Conservation (phyloP, 208 protist species). For the Jaenimonas drosophilae region DNA sequence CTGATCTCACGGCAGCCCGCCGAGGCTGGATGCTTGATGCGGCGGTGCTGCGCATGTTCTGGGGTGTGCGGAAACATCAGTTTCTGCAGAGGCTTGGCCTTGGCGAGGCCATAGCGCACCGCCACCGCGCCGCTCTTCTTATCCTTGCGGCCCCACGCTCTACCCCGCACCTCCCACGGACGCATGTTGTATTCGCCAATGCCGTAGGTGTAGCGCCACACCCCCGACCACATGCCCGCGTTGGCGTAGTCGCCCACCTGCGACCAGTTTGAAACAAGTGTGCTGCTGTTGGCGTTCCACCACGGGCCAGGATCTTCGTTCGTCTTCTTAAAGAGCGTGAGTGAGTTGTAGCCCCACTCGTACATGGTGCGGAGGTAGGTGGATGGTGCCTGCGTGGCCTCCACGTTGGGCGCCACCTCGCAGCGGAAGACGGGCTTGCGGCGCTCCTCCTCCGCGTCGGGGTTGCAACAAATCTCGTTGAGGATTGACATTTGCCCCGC, state of each 20-base stretch:
- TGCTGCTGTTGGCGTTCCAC: slow-evolving; percentile 86
- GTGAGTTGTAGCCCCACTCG: slow-evolving; percentile 79
- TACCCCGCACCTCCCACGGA: slow-evolving; percentile 58
- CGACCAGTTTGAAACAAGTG: slow-evolving; percentile 73
- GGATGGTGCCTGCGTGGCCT: neutral
- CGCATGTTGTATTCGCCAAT: slow-evolving; percentile 82
- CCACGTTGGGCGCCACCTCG: slow-evolving; percentile 36
- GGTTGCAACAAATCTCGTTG: slow-evolving; percentile 82
- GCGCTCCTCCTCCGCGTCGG: slow-evolving; percentile 76
- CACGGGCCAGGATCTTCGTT: slow-evolving; percentile 85
- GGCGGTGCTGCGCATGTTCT: slow-evolving; percentile 77
- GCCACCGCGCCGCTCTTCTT: slow-evolving; percentile 40
- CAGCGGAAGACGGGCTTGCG: slow-evolving; percentile 68
- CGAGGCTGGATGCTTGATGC: slow-evolving; percentile 58
- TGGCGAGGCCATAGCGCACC: slow-evolving; percentile 32
- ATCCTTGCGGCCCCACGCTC: slow-evolving; percentile 61
- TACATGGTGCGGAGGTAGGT: slow-evolving; percentile 69
- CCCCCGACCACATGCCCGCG: slow-evolving; percentile 83
- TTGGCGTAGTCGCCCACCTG: slow-evolving; percentile 86
- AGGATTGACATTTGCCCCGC: slow-evolving; percentile 79
- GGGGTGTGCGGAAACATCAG: slow-evolving; percentile 73
- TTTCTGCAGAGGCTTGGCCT: slow-evolving; percentile 18
- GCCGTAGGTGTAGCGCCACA: slow-evolving; percentile 86
- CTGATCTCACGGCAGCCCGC: slow-evolving; percentile 42
- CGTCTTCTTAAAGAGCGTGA: slow-evolving; percentile 77